Base-by-base conservation (phyloP, 768 basidiomycete genomes). In the Leucosporidium yakuticum region DNA sequence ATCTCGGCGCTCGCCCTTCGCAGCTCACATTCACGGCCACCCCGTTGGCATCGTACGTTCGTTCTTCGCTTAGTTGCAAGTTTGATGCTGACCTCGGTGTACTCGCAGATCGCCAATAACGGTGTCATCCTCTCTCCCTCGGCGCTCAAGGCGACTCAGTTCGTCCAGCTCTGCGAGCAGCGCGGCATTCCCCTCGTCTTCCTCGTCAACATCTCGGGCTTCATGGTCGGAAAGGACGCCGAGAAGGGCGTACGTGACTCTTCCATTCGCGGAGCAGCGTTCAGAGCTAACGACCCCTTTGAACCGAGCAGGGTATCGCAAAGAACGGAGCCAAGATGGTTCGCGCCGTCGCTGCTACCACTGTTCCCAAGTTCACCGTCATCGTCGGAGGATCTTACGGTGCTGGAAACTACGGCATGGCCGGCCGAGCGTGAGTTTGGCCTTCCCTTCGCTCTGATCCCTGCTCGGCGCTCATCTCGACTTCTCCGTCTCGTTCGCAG, bases 291-390 rank as follows among this genome's bases (percentile, higher is more conserved):
- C 32, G 7, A 50, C 15, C 53, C 15, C 14, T 12, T 27, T 1
- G 1, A 36, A 29, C 15, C 4, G 6, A 27, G 32, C 64, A 60
- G 59, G 59, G 59, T 27, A 97, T 97, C 72, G 92, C 92, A 7
- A 94, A 94, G 79, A 91, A 96, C 76, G 90, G 90, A 49, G 93
- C 93, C 11, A 96, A 96, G 83, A 94, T 97, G 90, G 93, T 97
- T 74, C 87, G 93, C 54, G 91, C 91, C 9, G 91, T 94, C 23
- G 91, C 91, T 7, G 91, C 91, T 71, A 91, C 91, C 23, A 88
- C 95, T 71, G 91, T 95, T 11, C 92, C 94, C 20, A 97, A 97
- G 79, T 82, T 95, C 68, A 96, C 92, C 1, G 90, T 96, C 34
- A 82, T 96, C 59, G 88, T 95, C 31, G 93, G 93, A 23, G 93